Conservation (phyloP, 2,329 filamentous ascomycete genomes). For the Aureobasidium subglaciale region DNA sequence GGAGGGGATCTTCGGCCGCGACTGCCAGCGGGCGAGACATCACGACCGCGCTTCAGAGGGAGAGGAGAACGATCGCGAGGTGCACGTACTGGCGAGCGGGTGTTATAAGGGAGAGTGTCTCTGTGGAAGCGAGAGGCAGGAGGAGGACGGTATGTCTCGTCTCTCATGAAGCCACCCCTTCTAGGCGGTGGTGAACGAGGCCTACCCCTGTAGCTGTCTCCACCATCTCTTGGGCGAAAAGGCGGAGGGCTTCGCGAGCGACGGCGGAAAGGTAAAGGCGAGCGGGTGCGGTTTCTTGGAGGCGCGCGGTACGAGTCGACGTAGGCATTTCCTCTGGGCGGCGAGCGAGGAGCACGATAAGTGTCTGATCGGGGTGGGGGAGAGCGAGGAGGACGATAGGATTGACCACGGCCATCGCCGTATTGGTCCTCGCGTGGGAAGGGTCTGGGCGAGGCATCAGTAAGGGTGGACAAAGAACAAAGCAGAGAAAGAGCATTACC, state of each 20-base stretch:
- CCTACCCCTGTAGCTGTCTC: constrained; percentile 29
- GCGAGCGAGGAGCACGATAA: constrained; percentile 44
- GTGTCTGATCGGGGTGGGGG: constrained; percentile 25
- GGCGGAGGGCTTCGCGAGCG: constrained; percentile 27
- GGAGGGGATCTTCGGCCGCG: constrained; percentile 37
- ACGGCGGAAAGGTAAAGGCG: constrained; percentile 22
- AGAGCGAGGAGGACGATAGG: constrained; percentile 31
- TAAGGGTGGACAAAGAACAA: neutral
- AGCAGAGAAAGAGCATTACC: constrained; percentile 27
- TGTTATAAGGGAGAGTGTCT: constrained; percentile 23
- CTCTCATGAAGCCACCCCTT: constrained; percentile 28
- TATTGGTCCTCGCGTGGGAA: constrained; percentile 30
- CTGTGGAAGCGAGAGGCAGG: constrained; percentile 26
- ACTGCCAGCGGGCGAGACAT: constrained; percentile 41
- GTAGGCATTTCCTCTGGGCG: constrained; percentile 31
- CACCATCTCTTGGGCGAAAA: constrained; percentile 26
- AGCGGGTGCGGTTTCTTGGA: constrained; percentile 24
- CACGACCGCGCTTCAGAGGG: constrained; percentile 37
- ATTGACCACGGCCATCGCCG: constrained; percentile 29
- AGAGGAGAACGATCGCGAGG: constrained; percentile 38
- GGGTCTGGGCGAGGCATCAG: constrained; percentile 10
- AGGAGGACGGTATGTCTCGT: constrained; percentile 31
- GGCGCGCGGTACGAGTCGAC: constrained; percentile 27
- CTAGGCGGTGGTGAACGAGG: constrained; percentile 27
- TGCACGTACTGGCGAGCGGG: constrained; percentile 35